phyloP scores from a whole-genome alignment of 78 protist genomes.

The Dictyostelium firmibasis region DNA sequence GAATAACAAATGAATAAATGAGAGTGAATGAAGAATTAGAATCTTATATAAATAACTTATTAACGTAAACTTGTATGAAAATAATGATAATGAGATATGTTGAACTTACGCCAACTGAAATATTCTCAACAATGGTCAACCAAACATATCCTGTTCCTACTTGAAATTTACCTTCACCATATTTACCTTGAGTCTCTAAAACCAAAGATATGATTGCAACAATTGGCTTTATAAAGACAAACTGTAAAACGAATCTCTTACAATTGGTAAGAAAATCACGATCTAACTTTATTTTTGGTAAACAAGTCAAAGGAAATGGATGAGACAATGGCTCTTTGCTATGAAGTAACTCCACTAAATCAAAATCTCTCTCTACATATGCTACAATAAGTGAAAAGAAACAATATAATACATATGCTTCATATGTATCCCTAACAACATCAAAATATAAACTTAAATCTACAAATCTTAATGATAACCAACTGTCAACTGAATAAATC shows the following conservation, averaged over 20 bases:
- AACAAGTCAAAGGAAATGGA: slow-evolving; percentile 36
- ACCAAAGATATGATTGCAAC: slow-evolving; percentile 38
- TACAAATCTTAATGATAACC: slow-evolving; percentile 55
- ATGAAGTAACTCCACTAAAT: slow-evolving; percentile 28
- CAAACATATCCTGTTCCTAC: slow-evolving; percentile 61
- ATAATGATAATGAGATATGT: neutral
- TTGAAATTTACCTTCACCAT: slow-evolving; percentile 63
- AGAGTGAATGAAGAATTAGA: too few species aligned
- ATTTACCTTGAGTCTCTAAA: slow-evolving; percentile 16
- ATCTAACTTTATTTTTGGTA: slow-evolving; percentile 57
- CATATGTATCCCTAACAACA: slow-evolving; percentile 80
- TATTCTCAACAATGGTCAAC: slow-evolving; percentile 63
- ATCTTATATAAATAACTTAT: too few species aligned
- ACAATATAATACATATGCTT: slow-evolving; percentile 79
- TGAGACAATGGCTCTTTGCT: slow-evolving; percentile 54
- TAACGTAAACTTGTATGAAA: too few species aligned
- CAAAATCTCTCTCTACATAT: slow-evolving; percentile 54
- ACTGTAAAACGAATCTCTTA: slow-evolving; percentile 73
- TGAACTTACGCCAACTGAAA: slow-evolving; percentile 51
- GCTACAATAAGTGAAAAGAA: slow-evolving; percentile 74
- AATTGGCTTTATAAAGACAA: slow-evolving; percentile 66
- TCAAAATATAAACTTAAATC: slow-evolving; percentile 66
- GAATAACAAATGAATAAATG: too few species aligned
- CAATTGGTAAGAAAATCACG: slow-evolving; percentile 52
- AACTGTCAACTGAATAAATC: slow-evolving; percentile 72